Percentiles rank a stretch among this genome's conserved stretches.
phyloP scores from a whole-genome alignment of 2,329 filamentous ascomycete species.

The Periconia sp. region DNA sequence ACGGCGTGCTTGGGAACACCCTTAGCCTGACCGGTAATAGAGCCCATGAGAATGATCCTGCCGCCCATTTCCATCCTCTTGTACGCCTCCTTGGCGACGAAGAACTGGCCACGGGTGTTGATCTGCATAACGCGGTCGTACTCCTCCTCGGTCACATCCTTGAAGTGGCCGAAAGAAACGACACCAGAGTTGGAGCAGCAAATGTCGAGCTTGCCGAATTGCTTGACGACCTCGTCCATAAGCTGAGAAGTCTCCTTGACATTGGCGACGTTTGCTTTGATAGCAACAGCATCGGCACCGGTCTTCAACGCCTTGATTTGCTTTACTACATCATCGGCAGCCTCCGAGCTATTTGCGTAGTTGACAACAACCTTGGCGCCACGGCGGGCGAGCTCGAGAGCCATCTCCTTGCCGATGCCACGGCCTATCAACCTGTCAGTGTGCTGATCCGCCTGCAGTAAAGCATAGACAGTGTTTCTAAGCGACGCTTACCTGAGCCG shows the following conservation, averaged over 20 bases:
- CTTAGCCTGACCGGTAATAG: constrained; percentile 64
- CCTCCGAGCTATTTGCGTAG: constrained; percentile 69
- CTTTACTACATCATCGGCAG: constrained; percentile 70
- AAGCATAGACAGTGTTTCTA: not conserved
- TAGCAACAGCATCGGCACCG: constrained; percentile 66
- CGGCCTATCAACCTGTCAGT: constrained; percentile 54
- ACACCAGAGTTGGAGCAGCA: constrained; percentile 72
- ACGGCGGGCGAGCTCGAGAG: constrained; percentile 67
- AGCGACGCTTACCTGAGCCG: constrained; percentile 51
- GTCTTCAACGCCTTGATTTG: constrained; percentile 67
- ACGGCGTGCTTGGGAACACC: constrained; percentile 61
- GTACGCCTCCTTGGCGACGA: constrained; percentile 64
- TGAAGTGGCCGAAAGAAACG: constrained; percentile 60
- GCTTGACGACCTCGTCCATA: constrained; percentile 66
- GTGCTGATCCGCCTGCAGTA: constrained; percentile 4
- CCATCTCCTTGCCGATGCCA: constrained; percentile 71
- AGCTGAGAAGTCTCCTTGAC: constrained; percentile 67
- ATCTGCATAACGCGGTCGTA: constrained; percentile 66
- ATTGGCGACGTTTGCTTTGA: constrained; percentile 72
- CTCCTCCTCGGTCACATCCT: constrained; percentile 61
- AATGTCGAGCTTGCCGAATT: constrained; percentile 72
- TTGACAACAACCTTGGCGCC: constrained; percentile 72
- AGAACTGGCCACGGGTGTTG: constrained; percentile 69
- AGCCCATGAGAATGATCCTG: constrained; percentile 61
- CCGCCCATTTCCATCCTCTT: constrained; percentile 59